phyloP scores from a whole-genome alignment of 2,329 filamentous ascomycete genomes.

The Helminthosporium solani region DNA sequence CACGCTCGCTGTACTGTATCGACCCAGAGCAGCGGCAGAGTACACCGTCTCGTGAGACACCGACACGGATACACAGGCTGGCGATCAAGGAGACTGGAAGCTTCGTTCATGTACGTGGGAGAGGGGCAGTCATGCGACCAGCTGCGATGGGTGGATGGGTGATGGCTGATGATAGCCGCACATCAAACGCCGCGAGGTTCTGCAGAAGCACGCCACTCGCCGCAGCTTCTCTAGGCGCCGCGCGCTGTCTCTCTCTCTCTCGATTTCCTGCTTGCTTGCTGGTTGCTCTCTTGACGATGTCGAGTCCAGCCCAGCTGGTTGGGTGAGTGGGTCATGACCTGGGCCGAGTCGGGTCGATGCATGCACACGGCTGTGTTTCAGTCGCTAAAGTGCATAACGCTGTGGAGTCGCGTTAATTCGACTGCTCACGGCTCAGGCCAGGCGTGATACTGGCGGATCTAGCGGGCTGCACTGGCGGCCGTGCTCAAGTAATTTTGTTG shows the following conservation, averaged over 20 bases:
- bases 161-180: too few relatives aligned
- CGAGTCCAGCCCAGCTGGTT: too few relatives aligned
- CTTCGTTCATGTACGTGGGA: background rate
- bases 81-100: background rate
- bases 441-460: slow-evolving; percentile 29
- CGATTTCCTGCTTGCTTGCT: too few relatives aligned
- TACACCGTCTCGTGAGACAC: background rate
- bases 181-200: too few relatives aligned
- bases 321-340: too few relatives aligned
- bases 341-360: slow-evolving; percentile 15
- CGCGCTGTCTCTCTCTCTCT: too few relatives aligned
- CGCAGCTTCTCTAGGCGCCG: background rate
- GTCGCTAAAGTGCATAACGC: slow-evolving; percentile 32
- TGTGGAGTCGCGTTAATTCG: slow-evolving; percentile 31
- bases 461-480: slow-evolving; percentile 27
- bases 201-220: background rate
- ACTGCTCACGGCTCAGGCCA: slow-evolving; percentile 15
- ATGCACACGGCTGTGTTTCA: slow-evolving; percentile 34
- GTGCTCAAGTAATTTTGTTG: slow-evolving; percentile 34
- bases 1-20: too few relatives aligned
- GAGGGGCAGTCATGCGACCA: slow-evolving; percentile 1
- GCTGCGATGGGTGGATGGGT: too few relatives aligned
- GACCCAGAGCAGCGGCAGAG: too few relatives aligned
- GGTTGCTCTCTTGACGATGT: too few relatives aligned
- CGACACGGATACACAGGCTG: background rate